Conservation (phyloP, 345 rosid species). For the Rhodomyrtus tomentosa region DNA sequence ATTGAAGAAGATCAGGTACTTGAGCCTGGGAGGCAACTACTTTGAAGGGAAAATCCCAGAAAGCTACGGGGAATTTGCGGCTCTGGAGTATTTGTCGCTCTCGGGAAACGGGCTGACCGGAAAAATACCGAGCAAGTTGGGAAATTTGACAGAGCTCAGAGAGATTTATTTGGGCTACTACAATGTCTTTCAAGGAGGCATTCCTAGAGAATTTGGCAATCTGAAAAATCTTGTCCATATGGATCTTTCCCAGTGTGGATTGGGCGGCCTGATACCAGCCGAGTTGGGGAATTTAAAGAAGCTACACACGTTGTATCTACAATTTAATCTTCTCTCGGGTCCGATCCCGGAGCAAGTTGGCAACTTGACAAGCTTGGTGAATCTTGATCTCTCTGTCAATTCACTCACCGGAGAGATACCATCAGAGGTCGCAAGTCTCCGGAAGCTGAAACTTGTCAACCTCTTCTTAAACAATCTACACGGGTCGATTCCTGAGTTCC, state of each 20-base stretch:
- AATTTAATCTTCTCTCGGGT: constrained; percentile 37
- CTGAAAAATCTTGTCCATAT: constrained; percentile 34
- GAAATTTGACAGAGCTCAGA: constrained; percentile 38
- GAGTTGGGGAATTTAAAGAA: constrained; percentile 39
- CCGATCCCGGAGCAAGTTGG: constrained; percentile 41
- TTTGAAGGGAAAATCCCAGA: constrained; percentile 40
- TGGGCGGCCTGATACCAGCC: constrained; percentile 38
- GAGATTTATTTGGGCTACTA: constrained; percentile 49
- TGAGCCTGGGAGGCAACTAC: constrained; percentile 65
- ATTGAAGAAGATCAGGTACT: constrained; percentile 23
- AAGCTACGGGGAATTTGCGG: constrained; percentile 23
- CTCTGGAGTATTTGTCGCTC: constrained; percentile 37
- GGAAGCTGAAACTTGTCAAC: constrained; percentile 32
- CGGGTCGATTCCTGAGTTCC: constrained; percentile 44
- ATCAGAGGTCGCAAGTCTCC: constrained; percentile 24
- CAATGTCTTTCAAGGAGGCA: constrained; percentile 45
- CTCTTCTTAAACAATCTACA: constrained; percentile 54
- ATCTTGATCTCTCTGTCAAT: constrained; percentile 58
- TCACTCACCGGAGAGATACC: constrained; percentile 51
- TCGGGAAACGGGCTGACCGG: constrained; percentile 52
- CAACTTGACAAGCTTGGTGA: constrained; percentile 33
- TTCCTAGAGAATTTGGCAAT: constrained; percentile 44
- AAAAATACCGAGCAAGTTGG: constrained; percentile 39
- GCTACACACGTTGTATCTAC: constrained; percentile 47
- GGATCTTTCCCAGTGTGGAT: constrained; percentile 48